These are phyloP conservation scores for Trametes punicea DNA, from an alignment of 768 basidiomycete species.

Conservation along the genomic window DNA sequence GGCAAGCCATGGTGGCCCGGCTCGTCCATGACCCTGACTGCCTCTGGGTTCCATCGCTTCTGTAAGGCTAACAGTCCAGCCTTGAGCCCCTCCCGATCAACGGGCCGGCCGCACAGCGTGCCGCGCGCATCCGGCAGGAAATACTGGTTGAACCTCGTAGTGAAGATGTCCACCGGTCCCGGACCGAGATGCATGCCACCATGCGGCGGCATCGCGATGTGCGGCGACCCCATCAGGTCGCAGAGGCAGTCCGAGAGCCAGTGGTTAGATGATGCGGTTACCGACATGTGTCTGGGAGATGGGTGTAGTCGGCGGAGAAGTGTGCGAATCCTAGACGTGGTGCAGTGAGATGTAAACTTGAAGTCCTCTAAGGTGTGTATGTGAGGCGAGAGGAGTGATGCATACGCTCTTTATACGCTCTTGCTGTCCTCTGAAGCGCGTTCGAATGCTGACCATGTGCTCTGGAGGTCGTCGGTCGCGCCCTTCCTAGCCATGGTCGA, in stretches of 20 bases:
- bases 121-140: conserved; percentile 22
- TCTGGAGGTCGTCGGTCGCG: too few species aligned
- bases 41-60: conserved; percentile 20
- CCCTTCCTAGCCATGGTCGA: too few species aligned
- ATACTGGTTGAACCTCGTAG: conserved; percentile 20
- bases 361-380: neutral
- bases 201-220: conserved; percentile 14
- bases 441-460: too few species aligned
- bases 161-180: conserved; percentile 20
- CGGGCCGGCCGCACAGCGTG: conserved; percentile 21
- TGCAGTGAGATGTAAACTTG: too few species aligned
- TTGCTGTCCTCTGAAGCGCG: too few species aligned
- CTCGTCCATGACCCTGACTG: conserved; percentile 14
- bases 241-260: conserved; percentile 20
- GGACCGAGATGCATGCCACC: conserved; percentile 13
- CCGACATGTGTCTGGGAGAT: conserved; percentile 8
- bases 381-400: neutral
- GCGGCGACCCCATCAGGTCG: conserved; percentile 18
- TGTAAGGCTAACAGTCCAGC: conserved; percentile 21
- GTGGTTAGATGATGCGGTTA: conserved; percentile 5
- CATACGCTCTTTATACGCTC: too few species aligned
- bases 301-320: neutral
- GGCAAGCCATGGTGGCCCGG: neutral
- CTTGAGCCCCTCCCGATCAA: conserved; percentile 23
- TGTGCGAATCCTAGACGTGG: neutral